Evolutionary conservation across 2,329 filamentous ascomycete species (phyloP).

Genomic region (Colletotrichum caudatum): DNA sequence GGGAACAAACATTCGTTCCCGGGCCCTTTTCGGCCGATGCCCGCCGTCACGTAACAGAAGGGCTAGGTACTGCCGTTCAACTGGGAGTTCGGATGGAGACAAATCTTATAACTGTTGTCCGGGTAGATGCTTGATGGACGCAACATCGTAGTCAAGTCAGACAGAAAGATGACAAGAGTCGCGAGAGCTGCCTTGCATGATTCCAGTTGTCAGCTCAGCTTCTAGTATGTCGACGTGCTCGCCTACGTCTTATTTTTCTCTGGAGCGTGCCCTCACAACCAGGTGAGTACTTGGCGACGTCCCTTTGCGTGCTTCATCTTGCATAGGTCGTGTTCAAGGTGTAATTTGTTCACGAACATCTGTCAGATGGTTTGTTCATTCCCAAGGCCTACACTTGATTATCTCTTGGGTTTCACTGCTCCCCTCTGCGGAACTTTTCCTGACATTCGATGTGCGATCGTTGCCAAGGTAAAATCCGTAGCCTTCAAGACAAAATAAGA

Average conservation of each 20-base stretch:
- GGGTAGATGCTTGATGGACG: background rate
- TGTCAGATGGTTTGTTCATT: constrained; percentile 42
- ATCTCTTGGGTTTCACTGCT: constrained; percentile 39
- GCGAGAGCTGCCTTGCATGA: background rate
- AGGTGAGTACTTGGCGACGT: constrained; percentile 46
- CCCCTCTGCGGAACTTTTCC: background rate
- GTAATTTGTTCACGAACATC: constrained; percentile 44
- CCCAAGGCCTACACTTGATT: constrained; percentile 43
- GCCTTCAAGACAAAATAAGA: constrained; percentile 24
- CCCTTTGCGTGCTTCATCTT: constrained; percentile 51
- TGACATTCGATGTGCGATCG: constrained; percentile 14
- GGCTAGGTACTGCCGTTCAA: constrained; percentile 6
- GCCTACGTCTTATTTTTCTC: constrained; percentile 45
- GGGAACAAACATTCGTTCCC: constrained; percentile 18
- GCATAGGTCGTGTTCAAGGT: constrained; percentile 48
- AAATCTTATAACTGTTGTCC: background rate
- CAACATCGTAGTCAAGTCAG: background rate
- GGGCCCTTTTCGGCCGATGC: constrained; percentile 35
- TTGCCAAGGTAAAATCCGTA: constrained; percentile 8
- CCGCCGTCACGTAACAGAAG: constrained; percentile 18
- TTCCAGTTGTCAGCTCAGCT: background rate
- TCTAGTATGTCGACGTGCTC: constrained; percentile 44
- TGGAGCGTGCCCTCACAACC: constrained; percentile 39
- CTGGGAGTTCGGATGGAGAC: background rate
- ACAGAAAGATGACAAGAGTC: constrained; percentile 20